phyloP scores from a whole-genome alignment of 352 stramenopile genomes.

The Pythium phragmitis region DNA sequence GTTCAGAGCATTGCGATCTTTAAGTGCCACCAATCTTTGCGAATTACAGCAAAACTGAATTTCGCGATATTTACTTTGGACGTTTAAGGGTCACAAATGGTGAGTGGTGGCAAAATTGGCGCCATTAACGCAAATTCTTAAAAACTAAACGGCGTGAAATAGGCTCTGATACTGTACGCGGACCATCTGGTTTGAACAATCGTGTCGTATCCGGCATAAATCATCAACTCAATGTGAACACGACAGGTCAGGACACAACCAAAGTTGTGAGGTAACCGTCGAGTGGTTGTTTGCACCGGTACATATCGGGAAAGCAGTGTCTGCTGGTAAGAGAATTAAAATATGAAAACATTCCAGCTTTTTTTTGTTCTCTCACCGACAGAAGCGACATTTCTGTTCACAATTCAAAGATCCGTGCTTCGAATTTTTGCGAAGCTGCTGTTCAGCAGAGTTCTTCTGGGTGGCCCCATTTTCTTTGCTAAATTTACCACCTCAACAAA shows the following conservation, averaged over 20 bases:
- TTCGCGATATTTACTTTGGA: not conserved
- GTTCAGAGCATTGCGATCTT: constrained; percentile 22
- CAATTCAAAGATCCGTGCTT: no score
- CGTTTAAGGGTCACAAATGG: not conserved
- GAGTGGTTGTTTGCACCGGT: not conserved
- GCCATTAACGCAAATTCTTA: not conserved
- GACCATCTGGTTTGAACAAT: constrained; percentile 24
- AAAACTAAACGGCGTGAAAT: not conserved
- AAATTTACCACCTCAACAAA: no score
- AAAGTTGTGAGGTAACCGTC: not conserved
- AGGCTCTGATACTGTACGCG: not conserved
- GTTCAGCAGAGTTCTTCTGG: not conserved
- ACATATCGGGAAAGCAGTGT: no score
- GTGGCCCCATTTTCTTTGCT: not conserved
- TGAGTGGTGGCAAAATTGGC: not conserved
- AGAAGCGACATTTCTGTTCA: no score
- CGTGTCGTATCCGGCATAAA: constrained; percentile 8
- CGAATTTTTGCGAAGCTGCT: no score
- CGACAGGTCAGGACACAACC: not conserved
- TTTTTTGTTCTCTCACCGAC: not conserved
- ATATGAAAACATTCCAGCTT: no score
- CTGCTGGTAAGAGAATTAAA: no score
- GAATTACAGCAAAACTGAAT: not conserved
- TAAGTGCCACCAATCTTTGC: constrained; percentile 8
- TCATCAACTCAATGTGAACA: not conserved